These are phyloP conservation scores for Trebouxia gelatinosa DNA, from an alignment of 163 green algal genomes.

Conservation along the genomic window DNA sequence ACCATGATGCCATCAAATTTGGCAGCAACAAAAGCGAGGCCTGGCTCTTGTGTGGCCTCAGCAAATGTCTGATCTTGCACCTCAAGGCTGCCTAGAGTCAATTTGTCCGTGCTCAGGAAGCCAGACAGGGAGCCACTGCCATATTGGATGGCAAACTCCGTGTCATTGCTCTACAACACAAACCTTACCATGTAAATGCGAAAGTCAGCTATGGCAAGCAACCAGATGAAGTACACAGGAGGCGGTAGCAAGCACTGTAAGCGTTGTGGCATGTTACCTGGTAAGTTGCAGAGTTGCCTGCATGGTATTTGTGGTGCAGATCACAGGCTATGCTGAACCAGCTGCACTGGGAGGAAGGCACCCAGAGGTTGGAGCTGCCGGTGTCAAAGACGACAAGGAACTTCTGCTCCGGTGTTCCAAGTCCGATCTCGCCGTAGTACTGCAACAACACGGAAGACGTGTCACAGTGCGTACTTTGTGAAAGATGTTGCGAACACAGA, in stretches of 20 bases:
- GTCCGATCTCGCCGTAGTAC: conserved; percentile 93
- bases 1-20: conserved; percentile 99
- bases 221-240: not conserved
- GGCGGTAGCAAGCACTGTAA: not conserved
- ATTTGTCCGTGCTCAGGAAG: conserved; percentile 83
- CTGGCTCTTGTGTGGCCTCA: conserved; percentile 93
- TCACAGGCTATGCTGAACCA: conserved; percentile 90
- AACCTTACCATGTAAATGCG: not conserved
- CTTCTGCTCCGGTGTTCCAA: conserved; percentile 85
- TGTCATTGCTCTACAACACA: conserved; percentile 69
- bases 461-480: not conserved
- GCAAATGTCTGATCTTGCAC: conserved; percentile 82
- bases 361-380: conserved; percentile 90
- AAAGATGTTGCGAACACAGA: too few relatives aligned
- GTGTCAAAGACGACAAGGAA: conserved; percentile 98
- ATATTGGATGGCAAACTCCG: conserved; percentile 96
- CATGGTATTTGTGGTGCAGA: conserved; percentile 89
- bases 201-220: not conserved
- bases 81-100: conserved; percentile 75
- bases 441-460: conserved; percentile 47
- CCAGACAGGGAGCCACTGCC: conserved; percentile 89
- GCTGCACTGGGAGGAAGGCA: conserved; percentile 82
- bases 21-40: conserved; percentile 91
- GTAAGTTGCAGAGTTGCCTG: conserved; percentile 69
- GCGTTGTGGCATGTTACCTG: conserved; percentile 48